These are phyloP conservation scores for Sporothrix mexicana DNA, from an alignment of 2,329 filamentous ascomycete genomes.

Conservation along the genomic window DNA sequence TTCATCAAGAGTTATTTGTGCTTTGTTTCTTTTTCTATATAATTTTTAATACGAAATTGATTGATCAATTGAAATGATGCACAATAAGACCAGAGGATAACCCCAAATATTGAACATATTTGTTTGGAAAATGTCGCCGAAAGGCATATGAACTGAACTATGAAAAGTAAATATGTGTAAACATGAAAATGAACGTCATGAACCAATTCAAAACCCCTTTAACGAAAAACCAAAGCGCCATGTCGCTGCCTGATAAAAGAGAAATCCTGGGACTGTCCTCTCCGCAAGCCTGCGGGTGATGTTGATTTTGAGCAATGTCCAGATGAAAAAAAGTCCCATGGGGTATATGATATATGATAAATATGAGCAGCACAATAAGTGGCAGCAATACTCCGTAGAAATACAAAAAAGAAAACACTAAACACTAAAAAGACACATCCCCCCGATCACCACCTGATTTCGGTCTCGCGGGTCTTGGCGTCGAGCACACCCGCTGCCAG, in stretches of 20 bases:
- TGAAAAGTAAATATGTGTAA: too few relatives aligned
- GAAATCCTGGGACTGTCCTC: neutral
- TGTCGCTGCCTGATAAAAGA: neutral
- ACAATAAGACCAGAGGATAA: too few relatives aligned
- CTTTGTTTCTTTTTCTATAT: too few relatives aligned
- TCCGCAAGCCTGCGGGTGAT: neutral
- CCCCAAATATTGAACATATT: too few relatives aligned
- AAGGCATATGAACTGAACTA: too few relatives aligned
- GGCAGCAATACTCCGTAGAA: neutral
- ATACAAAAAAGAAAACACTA: neutral
- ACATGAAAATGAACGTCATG: too few relatives aligned
- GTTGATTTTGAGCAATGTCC: neutral
- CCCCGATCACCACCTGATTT: conserved; percentile 54
- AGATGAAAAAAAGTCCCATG: neutral
- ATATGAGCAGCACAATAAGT: neutral
- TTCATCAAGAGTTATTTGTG: too few relatives aligned
- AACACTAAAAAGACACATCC: neutral
- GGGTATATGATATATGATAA: neutral
- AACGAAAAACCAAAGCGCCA: too few relatives aligned
- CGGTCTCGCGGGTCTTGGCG: conserved; percentile 53
- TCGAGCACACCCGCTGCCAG: conserved; percentile 55
- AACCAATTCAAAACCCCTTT: too few relatives aligned
- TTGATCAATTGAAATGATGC: too few relatives aligned
- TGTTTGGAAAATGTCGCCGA: too few relatives aligned
- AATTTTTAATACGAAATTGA: too few relatives aligned